Evolutionary conservation across 1,139 yeast genomes (phyloP), one percentile per base, ranked within the genome.

Genomic region (Hemisphaericaspora xylanilytica): DNA sequence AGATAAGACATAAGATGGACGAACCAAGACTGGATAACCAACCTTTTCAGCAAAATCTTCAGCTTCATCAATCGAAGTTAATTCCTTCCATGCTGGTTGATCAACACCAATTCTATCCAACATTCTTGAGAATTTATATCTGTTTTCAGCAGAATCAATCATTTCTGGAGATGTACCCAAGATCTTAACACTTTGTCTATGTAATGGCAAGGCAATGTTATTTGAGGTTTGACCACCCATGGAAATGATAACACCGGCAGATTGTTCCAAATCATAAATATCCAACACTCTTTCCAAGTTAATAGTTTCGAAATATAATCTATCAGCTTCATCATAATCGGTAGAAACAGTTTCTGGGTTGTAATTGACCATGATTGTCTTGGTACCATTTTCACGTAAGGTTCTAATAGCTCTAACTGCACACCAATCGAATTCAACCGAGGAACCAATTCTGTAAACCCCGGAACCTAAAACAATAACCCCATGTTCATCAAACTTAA

Each of bases 181-280:
- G 50, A 92, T 86, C 73, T 90, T 92, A 53, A 89, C 97, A 59
- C 88, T 88, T 70, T 90, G 95, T 67, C 97, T 85, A 68, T 90
- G 92, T 57, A 92, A 75, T 47, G 90, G 82, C 62, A 92, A 76
- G 25, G 98, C 98, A 71, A 92, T 92, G 65, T 92, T 92, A 71
- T 92, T 89, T 7, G 97, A 88, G 32, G 96, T 87, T 73, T 94
- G 98, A 61, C 98, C 98, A 76, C 98, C 98, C 95, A 92, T 89
- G 46, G 97, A 85, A 50, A 92, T 88, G 50, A 92, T 83, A 47
- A 92, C 97, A 73, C 98, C 98, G 14, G 82, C 68, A 35, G 96
- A 84, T 56, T 81, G 79, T 72, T 94, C 98, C 50, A 89, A 71
- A 63, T 92, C 97, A 61, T 94, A 92, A 52, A 92, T 90, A 71